Evolutionary conservation across 306 rosid species (phyloP), one percentile per base, ranked within the genome.

Genomic region (Styphnolobium japonicum): DNA sequence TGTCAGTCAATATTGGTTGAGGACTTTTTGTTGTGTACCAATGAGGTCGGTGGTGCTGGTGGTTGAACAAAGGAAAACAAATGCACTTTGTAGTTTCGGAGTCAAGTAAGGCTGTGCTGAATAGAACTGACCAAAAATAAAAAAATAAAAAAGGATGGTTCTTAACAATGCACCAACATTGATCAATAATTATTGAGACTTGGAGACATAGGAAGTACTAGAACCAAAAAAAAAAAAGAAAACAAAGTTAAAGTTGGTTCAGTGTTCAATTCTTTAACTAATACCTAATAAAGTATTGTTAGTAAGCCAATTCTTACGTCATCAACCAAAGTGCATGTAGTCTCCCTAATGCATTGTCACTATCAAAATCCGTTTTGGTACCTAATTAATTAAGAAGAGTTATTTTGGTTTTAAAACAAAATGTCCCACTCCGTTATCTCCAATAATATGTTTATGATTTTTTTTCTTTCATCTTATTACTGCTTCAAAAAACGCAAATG

Each of bases 231-330:
- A 16, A 43, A 14, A 9, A 64, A 29, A 73, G 21, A 73, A 7
- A 52, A 52, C 40, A 61, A 71, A 5, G 10, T 31, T 37, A 12
- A 23, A 27, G 56, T 78, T 66, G 69, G 88, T 81, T 79, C 61
- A 65, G 22, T 72, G 58, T 73, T 81, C 83, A 77, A 81, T 81
- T 85, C 84, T 67, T 53, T 61, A 85, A 78, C 82, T 68, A 78
- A 85, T 63, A 21, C 80, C 42, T 29, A 73, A 51, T 82, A 68
- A 72, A 81, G 23, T 82, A 85, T 52, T 65, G 67, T 19, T 57
- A 76, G 18, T 3, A 15, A 71, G 82, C 79, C 86, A 85, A 79
- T 79, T 62, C 40, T 65, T 46, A 39, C 57, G 53, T 23, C 31
- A 42, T 33, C 73, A 39, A 70, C 43, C 58, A 75, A 82, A 51